A percentile compares a stretch with the other conserved stretches of the same genome.
Conservation (phyloP, 331 rosid species). For the Cucumis variabilis region DNA sequence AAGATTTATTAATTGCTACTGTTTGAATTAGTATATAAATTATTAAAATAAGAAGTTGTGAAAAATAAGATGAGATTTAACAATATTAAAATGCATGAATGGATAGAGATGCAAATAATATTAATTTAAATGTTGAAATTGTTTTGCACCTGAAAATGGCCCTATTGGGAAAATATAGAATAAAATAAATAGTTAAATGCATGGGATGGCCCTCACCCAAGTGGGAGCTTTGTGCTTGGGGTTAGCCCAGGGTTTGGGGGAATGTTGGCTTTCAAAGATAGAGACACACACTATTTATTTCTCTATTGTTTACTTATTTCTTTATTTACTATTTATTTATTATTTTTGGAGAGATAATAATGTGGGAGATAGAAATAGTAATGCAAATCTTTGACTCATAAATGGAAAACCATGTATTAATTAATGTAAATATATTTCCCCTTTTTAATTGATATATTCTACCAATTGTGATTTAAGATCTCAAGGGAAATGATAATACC, state of each 20-base stretch:
- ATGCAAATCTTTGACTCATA: slow-evolving; percentile 93
- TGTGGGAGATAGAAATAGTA: slow-evolving; percentile 74
- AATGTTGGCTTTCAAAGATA: slow-evolving; percentile 43
- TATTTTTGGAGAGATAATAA: not conserved
- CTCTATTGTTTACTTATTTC: not conserved
- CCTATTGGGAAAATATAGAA: not conserved
- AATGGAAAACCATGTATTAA: slow-evolving; percentile 30
- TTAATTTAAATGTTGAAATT: not conserved
- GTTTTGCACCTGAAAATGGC: no score
- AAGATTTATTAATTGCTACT: no score
- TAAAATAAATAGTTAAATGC: not conserved
- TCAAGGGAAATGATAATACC: slow-evolving; percentile 18
- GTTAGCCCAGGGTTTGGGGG: slow-evolving; percentile 67
- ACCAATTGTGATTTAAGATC: slow-evolving; percentile 58
- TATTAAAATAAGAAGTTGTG: not conserved
- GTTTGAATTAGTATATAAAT: not conserved
- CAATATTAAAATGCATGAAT: not conserved
- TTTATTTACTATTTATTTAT: no score
- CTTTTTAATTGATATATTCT: not conserved
- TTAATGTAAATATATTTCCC: not conserved
- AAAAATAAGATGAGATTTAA: no score
- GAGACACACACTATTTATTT: not conserved
- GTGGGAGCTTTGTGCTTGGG: slow-evolving; percentile 68
- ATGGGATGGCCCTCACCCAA: slow-evolving; percentile 67
- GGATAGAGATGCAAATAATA: not conserved